Conservation (phyloP, 306 rosid genomes). For the Fagus sylvatica region DNA sequence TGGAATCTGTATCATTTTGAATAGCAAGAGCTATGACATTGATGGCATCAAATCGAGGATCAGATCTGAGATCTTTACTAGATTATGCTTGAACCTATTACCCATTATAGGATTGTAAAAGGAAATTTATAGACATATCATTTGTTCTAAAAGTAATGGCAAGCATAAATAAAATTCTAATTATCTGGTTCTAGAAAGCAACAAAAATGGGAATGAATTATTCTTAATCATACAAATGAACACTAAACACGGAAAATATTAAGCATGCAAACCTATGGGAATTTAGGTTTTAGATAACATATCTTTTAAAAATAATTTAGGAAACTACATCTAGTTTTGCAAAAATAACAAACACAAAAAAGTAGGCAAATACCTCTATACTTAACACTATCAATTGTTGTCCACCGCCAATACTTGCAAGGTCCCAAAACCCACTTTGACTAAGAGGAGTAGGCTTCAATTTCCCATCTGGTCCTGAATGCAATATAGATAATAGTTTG, state of each 20-base stretch:
- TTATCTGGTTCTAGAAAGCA: neutral
- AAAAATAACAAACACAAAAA: neutral
- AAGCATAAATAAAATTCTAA: neutral
- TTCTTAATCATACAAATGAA: neutral
- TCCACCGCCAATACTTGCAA: conserved; percentile 74
- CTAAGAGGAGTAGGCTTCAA: conserved; percentile 75
- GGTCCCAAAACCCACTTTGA: conserved; percentile 87
- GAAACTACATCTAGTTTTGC: neutral
- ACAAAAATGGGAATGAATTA: neutral
- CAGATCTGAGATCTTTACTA: conserved; percentile 55
- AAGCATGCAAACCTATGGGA: neutral
- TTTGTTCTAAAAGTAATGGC: neutral
- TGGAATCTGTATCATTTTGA: too few relatives aligned
- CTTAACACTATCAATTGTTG: conserved; percentile 86
- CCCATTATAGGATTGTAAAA: neutral
- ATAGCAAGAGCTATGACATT: too few relatives aligned
- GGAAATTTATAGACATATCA: neutral
- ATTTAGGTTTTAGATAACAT: neutral
- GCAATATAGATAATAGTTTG: too few relatives aligned
- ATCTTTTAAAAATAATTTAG: neutral
- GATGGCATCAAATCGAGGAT: too few relatives aligned
- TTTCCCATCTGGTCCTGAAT: conserved; percentile 71
- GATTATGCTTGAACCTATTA: conserved; percentile 84
- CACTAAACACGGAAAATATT: neutral
- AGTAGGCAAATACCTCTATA: conserved; percentile 50